A percentile compares a stretch with the other conserved stretches of the same genome.
Evolutionary conservation across 768 basidiomycete species (phyloP).

Genomic region (Calocybe cyanea): DNA sequence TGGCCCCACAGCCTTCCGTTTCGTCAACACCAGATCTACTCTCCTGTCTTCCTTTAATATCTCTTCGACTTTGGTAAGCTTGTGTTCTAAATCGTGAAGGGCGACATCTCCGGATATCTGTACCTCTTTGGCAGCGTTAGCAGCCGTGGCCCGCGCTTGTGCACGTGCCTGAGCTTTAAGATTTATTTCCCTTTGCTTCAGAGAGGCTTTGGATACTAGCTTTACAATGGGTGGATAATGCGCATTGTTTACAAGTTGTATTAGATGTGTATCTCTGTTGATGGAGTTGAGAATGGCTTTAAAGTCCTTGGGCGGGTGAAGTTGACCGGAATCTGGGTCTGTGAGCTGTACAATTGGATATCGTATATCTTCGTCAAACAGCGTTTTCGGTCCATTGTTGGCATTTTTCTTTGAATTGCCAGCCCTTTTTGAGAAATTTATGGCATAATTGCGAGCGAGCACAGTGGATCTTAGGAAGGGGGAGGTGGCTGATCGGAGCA

Average conservation of each 20-base stretch:
- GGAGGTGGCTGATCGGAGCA: too few relatives aligned
- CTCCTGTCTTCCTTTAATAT: constrained; percentile 58
- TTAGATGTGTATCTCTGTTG: constrained; percentile 35
- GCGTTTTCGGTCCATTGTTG: constrained; percentile 7
- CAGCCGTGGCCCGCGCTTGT: constrained; percentile 23
- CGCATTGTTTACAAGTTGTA: constrained; percentile 48
- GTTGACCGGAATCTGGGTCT: constrained; percentile 40
- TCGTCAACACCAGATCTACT: constrained; percentile 52
- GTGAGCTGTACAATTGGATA: constrained; percentile 40
- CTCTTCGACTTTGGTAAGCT: constrained; percentile 52
- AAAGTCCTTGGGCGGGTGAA: constrained; percentile 33
- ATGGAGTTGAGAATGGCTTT: constrained; percentile 40
- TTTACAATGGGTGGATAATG: constrained; percentile 57
- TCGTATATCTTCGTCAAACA: constrained; percentile 39
- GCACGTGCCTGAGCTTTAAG: constrained; percentile 33
- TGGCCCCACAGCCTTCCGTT: constrained; percentile 40
- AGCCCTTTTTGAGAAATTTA: too few relatives aligned
- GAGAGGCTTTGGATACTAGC: constrained; percentile 44
- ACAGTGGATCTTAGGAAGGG: too few relatives aligned
- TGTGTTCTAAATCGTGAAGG: constrained; percentile 58
- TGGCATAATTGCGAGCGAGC: too few relatives aligned
- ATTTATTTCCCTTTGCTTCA: constrained; percentile 34
- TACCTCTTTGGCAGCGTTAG: constrained; percentile 54
- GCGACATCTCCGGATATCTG: constrained; percentile 69
- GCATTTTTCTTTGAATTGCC: too few relatives aligned